Percentiles rank a stretch among this genome's conserved stretches.
Evolutionary conservation across 768 basidiomycete species (phyloP).

Genomic region (Rhodotorula taiwanensis): DNA sequence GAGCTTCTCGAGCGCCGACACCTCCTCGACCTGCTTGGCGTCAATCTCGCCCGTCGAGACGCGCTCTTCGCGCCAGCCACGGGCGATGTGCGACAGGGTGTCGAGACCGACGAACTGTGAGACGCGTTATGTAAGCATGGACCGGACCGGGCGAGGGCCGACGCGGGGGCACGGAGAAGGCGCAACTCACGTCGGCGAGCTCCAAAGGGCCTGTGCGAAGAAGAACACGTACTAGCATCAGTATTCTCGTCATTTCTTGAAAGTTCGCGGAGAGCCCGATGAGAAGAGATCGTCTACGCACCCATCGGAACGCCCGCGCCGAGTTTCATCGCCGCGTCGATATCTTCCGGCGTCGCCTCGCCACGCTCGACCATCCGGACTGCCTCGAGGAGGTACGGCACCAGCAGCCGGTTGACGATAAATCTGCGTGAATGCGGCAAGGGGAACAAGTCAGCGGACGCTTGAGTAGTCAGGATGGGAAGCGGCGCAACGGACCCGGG

Average conservation of each 20-base stretch:
- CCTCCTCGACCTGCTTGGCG: constrained; percentile 43
- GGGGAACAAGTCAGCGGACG: not conserved
- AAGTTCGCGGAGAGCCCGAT: too few relatives aligned
- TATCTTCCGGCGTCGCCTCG: constrained; percentile 47
- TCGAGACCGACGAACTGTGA: constrained; percentile 50
- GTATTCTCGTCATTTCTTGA: too few relatives aligned
- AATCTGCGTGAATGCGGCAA: constrained; percentile 39
- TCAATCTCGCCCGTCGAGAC: constrained; percentile 44
- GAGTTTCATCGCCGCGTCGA: constrained; percentile 50
- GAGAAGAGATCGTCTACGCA: not conserved
- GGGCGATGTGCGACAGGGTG: constrained; percentile 43
- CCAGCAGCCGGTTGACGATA: constrained; percentile 48
- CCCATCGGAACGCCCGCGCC: constrained; percentile 45
- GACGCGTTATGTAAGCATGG: not conserved
- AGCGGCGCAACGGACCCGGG: constrained; percentile 42
- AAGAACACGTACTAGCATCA: too few relatives aligned
- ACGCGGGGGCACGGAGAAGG: too few relatives aligned
- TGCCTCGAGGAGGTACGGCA: constrained; percentile 50
- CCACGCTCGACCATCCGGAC: constrained; percentile 49
- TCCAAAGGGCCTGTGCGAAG: constrained; percentile 45
- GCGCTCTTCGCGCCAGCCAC: constrained; percentile 46
- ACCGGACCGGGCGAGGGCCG: too few relatives aligned
- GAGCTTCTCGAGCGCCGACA: constrained; percentile 45
- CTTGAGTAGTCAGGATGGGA: not conserved
- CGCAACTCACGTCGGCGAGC: constrained; percentile 30